Evolutionary conservation across 192 early-diverging fungal genomes (phyloP).

Genomic region (Rhizophagus sp.): DNA sequence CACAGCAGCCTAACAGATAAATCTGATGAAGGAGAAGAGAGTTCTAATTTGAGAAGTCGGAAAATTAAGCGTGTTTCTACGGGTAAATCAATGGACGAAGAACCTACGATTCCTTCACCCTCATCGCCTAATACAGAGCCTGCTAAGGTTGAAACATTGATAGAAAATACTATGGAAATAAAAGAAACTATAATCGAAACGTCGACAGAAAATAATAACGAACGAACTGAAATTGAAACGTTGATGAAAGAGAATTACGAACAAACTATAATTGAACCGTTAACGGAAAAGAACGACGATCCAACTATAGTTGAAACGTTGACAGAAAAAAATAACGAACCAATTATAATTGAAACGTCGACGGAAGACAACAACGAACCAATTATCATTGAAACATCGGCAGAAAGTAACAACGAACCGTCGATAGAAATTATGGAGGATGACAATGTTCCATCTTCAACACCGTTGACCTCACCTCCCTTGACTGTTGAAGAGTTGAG

Average conservation of each 20-base stretch:
- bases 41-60: background rate
- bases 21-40: background rate
- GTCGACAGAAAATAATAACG: too few species aligned
- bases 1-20: slow-evolving; percentile 1
- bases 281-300: too few species aligned
- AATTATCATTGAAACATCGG: background rate
- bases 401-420: background rate
- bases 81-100: background rate
- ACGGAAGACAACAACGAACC: too few species aligned
- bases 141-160: background rate
- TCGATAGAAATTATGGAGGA: slow-evolving; percentile 5
- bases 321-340: too few species aligned
- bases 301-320: too few species aligned
- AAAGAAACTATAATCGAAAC: too few species aligned
- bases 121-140: background rate
- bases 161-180: background rate
- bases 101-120: background rate
- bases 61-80: background rate
- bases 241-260: too few species aligned
- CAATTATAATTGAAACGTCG: too few species aligned
- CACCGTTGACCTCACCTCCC: background rate
- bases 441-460: background rate
- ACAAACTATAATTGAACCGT: too few species aligned
- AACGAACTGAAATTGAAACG: too few species aligned
- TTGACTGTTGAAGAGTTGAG: background rate